phyloP scores from a whole-genome alignment of 768 basidiomycete genomes.

The Galerina sulciceps region DNA sequence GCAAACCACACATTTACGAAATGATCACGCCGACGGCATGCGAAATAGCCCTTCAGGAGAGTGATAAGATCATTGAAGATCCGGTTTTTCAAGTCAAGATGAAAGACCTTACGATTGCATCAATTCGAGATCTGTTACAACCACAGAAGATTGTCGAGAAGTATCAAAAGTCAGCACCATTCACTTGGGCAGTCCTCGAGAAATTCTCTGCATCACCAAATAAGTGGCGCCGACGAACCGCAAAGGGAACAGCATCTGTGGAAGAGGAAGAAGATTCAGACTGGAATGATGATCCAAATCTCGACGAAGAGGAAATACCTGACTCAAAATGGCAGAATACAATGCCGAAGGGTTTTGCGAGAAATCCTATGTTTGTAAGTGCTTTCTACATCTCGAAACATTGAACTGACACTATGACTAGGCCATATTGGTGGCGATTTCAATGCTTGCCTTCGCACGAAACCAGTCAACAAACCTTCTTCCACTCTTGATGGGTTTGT shows the following conservation, averaged over 20 bases:
- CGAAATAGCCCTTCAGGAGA: constrained; percentile 7
- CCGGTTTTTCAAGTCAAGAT: neutral
- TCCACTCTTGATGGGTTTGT: constrained; percentile 31
- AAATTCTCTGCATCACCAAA: constrained; percentile 20
- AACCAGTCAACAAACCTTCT: constrained; percentile 33
- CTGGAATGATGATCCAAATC: constrained; percentile 22
- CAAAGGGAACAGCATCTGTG: neutral
- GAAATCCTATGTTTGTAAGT: constrained; percentile 27
- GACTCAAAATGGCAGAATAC: too few species aligned
- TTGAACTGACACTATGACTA: too few species aligned
- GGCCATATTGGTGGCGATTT: constrained; percentile 9
- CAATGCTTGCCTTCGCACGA: constrained; percentile 27
- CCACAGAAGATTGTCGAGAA: neutral
- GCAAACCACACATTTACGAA: neutral
- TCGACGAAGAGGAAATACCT: constrained; percentile 11
- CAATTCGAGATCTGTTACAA: neutral
- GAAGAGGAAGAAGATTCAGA: neutral
- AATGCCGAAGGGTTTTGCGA: constrained; percentile 25
- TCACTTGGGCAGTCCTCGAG: constrained; percentile 14
- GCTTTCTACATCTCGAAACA: too few species aligned
- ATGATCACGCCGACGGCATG: neutral
- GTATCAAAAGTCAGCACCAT: constrained; percentile 14
- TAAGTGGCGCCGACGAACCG: too few species aligned
- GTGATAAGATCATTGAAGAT: constrained; percentile 10
- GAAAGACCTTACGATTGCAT: constrained; percentile 2